Evolutionary conservation across 352 stramenopile species (phyloP).

Genomic region (Phytopythium kandeliae): DNA sequence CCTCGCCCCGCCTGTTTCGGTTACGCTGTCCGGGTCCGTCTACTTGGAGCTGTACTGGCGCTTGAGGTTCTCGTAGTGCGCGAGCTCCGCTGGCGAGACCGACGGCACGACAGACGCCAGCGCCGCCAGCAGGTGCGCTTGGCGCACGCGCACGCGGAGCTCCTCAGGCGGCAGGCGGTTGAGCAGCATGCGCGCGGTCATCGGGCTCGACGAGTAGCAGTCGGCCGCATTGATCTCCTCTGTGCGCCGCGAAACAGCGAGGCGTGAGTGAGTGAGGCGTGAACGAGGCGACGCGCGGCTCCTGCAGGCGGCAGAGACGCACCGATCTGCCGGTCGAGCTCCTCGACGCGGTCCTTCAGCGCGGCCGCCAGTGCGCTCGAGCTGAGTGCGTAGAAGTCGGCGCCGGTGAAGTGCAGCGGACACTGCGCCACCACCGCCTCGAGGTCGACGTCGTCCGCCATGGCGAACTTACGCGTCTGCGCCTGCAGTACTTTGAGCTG

Average conservation of each 20-base stretch:
- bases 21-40: conserved; percentile 2
- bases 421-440: conserved; percentile 53
- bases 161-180: conserved; percentile 58
- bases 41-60: conserved; percentile 80
- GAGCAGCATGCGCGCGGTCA: conserved; percentile 64
- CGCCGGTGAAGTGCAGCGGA: conserved; percentile 73
- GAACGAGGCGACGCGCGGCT: too few species aligned
- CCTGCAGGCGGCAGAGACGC: too few species aligned
- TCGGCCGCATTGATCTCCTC: conserved; percentile 68
- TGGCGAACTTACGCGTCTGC: conserved; percentile 73
- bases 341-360: conserved; percentile 68
- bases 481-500: conserved; percentile 83
- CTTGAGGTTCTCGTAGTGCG: conserved; percentile 85
- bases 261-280: background rate
- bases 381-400: conserved; percentile 82
- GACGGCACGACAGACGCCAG: conserved; percentile 59
- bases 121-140: conserved; percentile 33
- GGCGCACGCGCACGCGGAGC: conserved; percentile 45
- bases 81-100: conserved; percentile 78
- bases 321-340: conserved; percentile 63
- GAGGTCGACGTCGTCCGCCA: conserved; percentile 56
- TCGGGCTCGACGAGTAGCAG: conserved; percentile 72
- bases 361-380: conserved; percentile 70
- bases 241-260: conserved; percentile 7
- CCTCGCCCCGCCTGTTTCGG: background rate